Evolutionary conservation across 2,329 filamentous ascomycete genomes (phyloP).

Genomic region (Cladobotryum mycophilum): DNA sequence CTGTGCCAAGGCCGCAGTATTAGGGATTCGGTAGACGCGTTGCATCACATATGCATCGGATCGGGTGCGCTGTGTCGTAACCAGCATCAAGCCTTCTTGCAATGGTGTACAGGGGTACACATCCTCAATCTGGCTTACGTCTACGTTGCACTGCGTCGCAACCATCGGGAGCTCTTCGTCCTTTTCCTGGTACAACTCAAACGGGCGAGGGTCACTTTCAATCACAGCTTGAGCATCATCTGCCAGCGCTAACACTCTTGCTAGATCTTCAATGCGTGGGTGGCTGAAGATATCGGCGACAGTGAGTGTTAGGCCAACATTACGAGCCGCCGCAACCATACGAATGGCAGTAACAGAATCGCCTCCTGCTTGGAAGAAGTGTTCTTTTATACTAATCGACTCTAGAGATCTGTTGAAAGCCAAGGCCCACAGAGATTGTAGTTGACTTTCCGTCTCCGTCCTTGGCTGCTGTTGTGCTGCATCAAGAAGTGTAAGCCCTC

Average conservation of each 20-base stretch:
- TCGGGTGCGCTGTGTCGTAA: no score
- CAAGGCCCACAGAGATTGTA: slow-evolving; percentile 1
- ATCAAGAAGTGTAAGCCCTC: not conserved
- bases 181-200: no score
- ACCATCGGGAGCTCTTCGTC: no score
- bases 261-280: not conserved
- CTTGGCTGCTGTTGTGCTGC: not conserved
- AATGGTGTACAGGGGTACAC: no score
- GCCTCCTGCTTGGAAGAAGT: slow-evolving; percentile 2
- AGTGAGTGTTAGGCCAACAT: not conserved
- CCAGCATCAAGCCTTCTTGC: no score
- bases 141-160: no score
- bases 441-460: not conserved
- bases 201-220: no score
- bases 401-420: not conserved
- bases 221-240: not conserved
- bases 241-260: not conserved
- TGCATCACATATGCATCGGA: no score
- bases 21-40: no score
- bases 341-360: slow-evolving; percentile 1
- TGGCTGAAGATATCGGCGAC: slow-evolving; percentile 2
- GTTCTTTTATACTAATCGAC: not conserved
- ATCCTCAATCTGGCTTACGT: no score
- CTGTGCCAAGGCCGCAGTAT: no score
- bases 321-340: slow-evolving; percentile 1